These are phyloP conservation scores for Tetratostichococcus sp. DNA, from an alignment of 139 green algal genomes.

Conservation along the genomic window DNA sequence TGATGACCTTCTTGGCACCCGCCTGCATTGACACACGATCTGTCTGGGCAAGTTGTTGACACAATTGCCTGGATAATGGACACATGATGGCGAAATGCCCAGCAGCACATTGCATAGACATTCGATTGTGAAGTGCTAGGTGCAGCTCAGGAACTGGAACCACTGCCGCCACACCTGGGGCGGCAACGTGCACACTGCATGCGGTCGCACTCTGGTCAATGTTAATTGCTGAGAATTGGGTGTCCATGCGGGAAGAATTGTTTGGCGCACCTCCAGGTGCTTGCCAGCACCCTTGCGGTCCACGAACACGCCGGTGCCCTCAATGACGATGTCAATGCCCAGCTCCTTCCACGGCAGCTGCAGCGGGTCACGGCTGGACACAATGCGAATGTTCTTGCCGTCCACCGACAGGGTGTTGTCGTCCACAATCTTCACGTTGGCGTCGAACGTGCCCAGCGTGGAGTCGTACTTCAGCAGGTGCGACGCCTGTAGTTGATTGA, in stretches of 20 bases:
- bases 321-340: slow-evolving; percentile 95
- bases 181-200: too few relatives aligned
- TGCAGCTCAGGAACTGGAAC: too few relatives aligned
- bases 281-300: slow-evolving; percentile 83
- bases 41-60: too few relatives aligned
- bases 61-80: too few relatives aligned
- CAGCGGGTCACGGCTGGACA: slow-evolving; percentile 92
- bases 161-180: too few relatives aligned
- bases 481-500: slow-evolving; percentile 61
- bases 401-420: slow-evolving; percentile 88
- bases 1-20: slow-evolving; percentile 98
- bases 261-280: slow-evolving; percentile 83
- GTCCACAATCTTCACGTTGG: slow-evolving; percentile 91
- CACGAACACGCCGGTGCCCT: slow-evolving; percentile 96
- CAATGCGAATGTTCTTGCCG: slow-evolving; percentile 91
- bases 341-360: slow-evolving; percentile 90
- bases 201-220: too few relatives aligned
- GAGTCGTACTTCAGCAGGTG: slow-evolving; percentile 99
- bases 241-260: too few relatives aligned
- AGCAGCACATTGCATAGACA: too few relatives aligned
- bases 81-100: too few relatives aligned
- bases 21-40: slow-evolving; percentile 68
- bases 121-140: too few relatives aligned
- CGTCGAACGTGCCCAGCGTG: slow-evolving; percentile 92
- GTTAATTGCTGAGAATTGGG: too few relatives aligned